Conservation (phyloP, 108 stramenopile species). For the Cyclotella cryptica region DNA sequence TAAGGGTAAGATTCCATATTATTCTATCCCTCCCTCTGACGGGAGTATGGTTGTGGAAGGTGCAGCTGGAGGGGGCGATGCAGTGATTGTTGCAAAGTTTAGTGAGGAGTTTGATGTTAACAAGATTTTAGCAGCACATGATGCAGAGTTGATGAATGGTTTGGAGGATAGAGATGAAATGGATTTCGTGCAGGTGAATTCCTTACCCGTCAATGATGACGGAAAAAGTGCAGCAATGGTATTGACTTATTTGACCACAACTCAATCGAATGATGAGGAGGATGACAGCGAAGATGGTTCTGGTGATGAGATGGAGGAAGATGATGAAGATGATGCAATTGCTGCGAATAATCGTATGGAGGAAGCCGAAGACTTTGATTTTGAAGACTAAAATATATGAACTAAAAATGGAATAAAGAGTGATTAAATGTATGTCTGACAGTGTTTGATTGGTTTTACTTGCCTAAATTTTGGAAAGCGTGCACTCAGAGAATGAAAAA, state of each 20-base stretch:
- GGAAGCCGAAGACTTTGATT: conserved; percentile 79
- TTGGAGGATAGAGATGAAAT: conserved; percentile 88
- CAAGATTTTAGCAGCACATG: conserved; percentile 61
- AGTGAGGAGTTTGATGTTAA: conserved; percentile 78
- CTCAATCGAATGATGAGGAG: conserved; percentile 45
- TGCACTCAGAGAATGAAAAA: too few relatives aligned
- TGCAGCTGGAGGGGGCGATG: conserved; percentile 45
- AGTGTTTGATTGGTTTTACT: too few relatives aligned
- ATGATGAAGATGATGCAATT: conserved; percentile 59
- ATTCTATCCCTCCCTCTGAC: conserved; percentile 78
- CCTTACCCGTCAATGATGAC: conserved; percentile 21
- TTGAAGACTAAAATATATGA: conserved; percentile 40
- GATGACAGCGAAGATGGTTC: conserved; percentile 47
- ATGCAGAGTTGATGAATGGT: conserved; percentile 72
- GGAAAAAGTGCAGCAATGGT: conserved; percentile 42
- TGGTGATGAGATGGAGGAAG: conserved; percentile 51
- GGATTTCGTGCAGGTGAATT: conserved; percentile 85
- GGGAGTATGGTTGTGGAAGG: conserved; percentile 28
- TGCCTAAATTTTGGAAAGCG: too few relatives aligned
- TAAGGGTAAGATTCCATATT: conserved; percentile 94
- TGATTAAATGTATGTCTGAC: too few relatives aligned
- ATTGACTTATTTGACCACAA: conserved; percentile 53
- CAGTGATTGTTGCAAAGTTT: conserved; percentile 74
- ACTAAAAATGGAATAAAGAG: not conserved
- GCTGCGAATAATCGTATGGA: conserved; percentile 54